Evolutionary conservation across 345 rosid genomes (phyloP), one percentile per base, ranked within the genome.

Genomic region (Balakata baccata): DNA sequence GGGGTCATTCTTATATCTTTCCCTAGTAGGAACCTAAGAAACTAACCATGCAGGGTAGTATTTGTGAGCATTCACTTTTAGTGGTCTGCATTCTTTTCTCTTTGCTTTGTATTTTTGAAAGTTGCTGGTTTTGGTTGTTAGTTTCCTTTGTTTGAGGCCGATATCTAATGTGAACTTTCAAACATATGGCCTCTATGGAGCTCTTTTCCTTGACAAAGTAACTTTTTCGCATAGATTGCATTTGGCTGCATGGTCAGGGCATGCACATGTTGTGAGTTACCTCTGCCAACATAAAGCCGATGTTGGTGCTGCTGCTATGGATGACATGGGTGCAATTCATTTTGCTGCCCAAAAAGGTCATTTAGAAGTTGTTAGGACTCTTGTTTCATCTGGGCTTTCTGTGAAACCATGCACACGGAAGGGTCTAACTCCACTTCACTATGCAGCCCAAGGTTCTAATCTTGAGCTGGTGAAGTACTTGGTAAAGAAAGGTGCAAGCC

Each of bases 331-430:
- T 10, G 98, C 98, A 2, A 84, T 95, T 75, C 98, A 93, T 83
- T 95, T 95, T 85, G 99, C 98, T 22, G 86, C 93, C n/a, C 96
- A 93, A 61, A 95, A 93, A 79, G 98, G 98, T 17, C 98, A 93
- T 74, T 72, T 93, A 77, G 98, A 91, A 84, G 81, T 89, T 60
- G 94, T 90, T 39, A 78, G 86, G 64, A 83, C 80, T 49, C 83
- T 95, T 47, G 50, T 91, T 46, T 82, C 94, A 1, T 77, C 79
- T 2, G 98, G 98, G 7, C 95, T 70, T 56, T 87, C 99, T 4
- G 63, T 88, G 41, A 93, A 93, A 72, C 78, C 94, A 39, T 49
- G 59, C 52, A 95, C 84, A 46, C 91, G 98, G 66, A 95, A 95
- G 82, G 96, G 99, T 80, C 85, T 92, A 14, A 87, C 96, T 41